Percentiles rank a stretch among this genome's conserved stretches.
phyloP scores from a whole-genome alignment of 1,284 basidiomycete genomes.

The Moniliophthora roreri region DNA sequence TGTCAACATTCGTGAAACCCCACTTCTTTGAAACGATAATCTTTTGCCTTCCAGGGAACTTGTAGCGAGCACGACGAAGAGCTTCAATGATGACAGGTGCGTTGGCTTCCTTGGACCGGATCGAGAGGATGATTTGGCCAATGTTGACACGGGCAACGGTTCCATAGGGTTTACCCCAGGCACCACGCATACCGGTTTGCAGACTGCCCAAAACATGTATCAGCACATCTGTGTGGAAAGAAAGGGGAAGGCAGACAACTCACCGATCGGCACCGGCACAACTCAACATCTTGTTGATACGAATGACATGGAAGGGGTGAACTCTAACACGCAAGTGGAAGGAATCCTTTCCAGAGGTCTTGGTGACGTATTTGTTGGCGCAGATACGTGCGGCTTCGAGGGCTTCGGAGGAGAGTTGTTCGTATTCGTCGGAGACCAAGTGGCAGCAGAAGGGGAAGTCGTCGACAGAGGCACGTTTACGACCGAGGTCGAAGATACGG shows the following conservation, averaged over 20 bases:
- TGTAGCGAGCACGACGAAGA: slow-evolving; percentile 96
- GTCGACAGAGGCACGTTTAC: slow-evolving; percentile 93
- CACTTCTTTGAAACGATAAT: slow-evolving; percentile 98
- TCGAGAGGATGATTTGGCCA: slow-evolving; percentile 95
- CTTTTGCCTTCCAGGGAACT: slow-evolving; percentile 99
- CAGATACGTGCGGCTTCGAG: slow-evolving; percentile 99
- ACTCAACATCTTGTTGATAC: slow-evolving; percentile 99
- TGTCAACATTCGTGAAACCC: slow-evolving; percentile 96
- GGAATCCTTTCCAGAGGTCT: slow-evolving; percentile 97
- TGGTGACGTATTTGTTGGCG: slow-evolving; percentile 99
- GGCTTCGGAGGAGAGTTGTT: slow-evolving; percentile 95
- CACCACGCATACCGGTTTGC: slow-evolving; percentile 99
- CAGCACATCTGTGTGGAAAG: too few relatives aligned
- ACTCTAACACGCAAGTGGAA: slow-evolving; percentile 98
- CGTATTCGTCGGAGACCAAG: slow-evolving; percentile 97
- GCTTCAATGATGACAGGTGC: slow-evolving; percentile 93
- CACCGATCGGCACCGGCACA: slow-evolving; percentile 97
- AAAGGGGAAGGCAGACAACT: slow-evolving; percentile 24
- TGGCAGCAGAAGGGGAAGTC: slow-evolving; percentile 98
- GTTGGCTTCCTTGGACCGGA: slow-evolving; percentile 91
- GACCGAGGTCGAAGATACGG: slow-evolving; percentile 92
- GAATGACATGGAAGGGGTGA: slow-evolving; percentile 98
- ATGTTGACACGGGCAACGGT: slow-evolving; percentile 95
- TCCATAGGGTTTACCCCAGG: slow-evolving; percentile 99
- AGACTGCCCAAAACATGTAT: slow-evolving; percentile 55